These are phyloP conservation scores for Jackrogersella minutella DNA, from an alignment of 495 filamentous ascomycete species.

Conservation along the genomic window DNA sequence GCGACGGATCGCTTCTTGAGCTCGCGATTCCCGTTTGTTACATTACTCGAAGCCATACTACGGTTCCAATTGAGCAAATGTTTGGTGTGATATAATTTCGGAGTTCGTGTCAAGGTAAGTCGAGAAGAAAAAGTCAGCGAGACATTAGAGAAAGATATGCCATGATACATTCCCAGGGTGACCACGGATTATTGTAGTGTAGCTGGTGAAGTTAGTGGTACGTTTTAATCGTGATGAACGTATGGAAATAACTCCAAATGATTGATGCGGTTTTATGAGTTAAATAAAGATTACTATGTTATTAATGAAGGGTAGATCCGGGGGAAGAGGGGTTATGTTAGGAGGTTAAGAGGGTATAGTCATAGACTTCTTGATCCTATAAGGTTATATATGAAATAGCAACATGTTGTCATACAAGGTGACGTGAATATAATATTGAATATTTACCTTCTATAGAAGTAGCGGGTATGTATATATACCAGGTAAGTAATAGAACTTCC, in stretches of 20 bases:
- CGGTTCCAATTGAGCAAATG: neutral
- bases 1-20: slow-evolving; percentile 58
- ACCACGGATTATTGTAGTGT: neutral
- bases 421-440: no score
- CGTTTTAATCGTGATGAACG: slow-evolving; percentile 7
- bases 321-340: no score
- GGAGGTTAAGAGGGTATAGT: no score
- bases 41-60: slow-evolving; percentile 22
- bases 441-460: no score
- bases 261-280: no score
- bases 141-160: slow-evolving; percentile 1
- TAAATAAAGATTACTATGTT: neutral
- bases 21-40: neutral
- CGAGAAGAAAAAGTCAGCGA: neutral
- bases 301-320: no score
- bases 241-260: no score
- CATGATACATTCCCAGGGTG: slow-evolving; percentile 19
- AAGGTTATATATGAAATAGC: no score
- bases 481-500: no score
- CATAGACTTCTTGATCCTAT: no score
- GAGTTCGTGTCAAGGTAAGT: neutral
- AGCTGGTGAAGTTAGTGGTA: neutral
- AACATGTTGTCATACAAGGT: no score
- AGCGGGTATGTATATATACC: no score
- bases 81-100: neutral